Evolutionary conservation across 2,329 filamentous ascomycete genomes (phyloP).

Genomic region (Blastomyces percursus): DNA sequence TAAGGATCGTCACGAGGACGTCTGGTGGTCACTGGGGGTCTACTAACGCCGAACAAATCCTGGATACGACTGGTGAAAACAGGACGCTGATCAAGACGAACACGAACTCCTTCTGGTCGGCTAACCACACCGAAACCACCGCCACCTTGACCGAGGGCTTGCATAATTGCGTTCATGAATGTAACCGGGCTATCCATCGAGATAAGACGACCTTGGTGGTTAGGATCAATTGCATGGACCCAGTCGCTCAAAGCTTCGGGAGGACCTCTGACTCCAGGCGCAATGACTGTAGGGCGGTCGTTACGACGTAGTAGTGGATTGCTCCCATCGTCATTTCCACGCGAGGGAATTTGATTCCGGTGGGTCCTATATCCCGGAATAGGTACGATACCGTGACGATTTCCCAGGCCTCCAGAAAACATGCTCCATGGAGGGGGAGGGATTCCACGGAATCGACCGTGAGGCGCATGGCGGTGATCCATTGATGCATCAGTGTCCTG

Average conservation of each 20-base stretch:
- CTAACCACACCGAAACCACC: constrained; percentile 34
- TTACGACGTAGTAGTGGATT: constrained; percentile 74
- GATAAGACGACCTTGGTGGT: constrained; percentile 35
- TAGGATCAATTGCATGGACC: constrained; percentile 42
- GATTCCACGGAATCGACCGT: constrained; percentile 46
- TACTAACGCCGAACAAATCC: constrained; percentile 30
- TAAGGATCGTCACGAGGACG: constrained; percentile 41
- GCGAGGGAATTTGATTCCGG: constrained; percentile 37
- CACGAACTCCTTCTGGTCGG: constrained; percentile 42
- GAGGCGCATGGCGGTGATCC: constrained; percentile 17
- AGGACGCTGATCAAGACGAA: constrained; percentile 43
- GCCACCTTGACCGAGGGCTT: constrained; percentile 40
- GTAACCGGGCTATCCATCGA: constrained; percentile 43
- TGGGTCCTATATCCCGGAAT: constrained; percentile 37
- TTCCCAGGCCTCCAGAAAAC: constrained; percentile 47
- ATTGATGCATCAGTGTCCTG: background rate
- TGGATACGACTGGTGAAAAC: constrained; percentile 46
- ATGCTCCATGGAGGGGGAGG: constrained; percentile 53
- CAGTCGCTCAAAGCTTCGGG: constrained; percentile 41
- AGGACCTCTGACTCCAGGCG: constrained; percentile 28
- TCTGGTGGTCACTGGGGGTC: constrained; percentile 14
- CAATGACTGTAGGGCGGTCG: constrained; percentile 24
- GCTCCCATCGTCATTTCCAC: constrained; percentile 62
- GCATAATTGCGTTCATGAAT: constrained; percentile 48
- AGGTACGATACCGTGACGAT: constrained; percentile 35